Percentiles rank a stretch among this genome's conserved stretches.
These are phyloP conservation scores for Zygosaccharomyces gambellarensis DNA, from an alignment of 805 yeast species.

Conservation along the genomic window DNA sequence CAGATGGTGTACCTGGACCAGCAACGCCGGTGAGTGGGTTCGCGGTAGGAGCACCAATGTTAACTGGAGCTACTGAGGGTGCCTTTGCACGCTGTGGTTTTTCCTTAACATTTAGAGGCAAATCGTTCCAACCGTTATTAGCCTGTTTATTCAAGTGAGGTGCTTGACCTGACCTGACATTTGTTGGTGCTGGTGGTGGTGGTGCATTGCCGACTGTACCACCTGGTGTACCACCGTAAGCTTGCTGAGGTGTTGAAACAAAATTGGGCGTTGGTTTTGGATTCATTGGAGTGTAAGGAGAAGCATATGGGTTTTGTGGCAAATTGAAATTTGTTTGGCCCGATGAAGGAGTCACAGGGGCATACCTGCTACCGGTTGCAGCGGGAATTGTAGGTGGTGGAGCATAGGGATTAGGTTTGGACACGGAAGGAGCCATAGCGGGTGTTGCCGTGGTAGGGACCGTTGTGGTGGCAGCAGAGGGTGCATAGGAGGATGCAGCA, in stretches of 20 bases:
- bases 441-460: constrained; percentile 4
- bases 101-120: constrained; percentile 32
- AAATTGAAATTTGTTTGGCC: constrained; percentile 14
- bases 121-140: constrained; percentile 37
- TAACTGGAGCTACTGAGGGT: constrained; percentile 36
- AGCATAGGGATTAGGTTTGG: constrained; percentile 18
- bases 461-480: constrained; percentile 3
- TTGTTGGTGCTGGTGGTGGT: constrained; percentile 38
- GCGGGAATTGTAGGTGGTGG: constrained; percentile 26
- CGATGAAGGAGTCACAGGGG: constrained; percentile 7
- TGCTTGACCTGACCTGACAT: constrained; percentile 34
- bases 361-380: constrained; percentile 28
- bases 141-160: constrained; percentile 35
- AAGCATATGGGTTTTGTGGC: constrained; percentile 30
- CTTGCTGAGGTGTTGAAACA: constrained; percentile 18
- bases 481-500: background rate
- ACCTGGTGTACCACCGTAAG: constrained; percentile 45
- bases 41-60: constrained; percentile 13
- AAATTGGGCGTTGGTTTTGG: constrained; percentile 25
- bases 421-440: constrained; percentile 1
- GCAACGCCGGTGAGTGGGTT: constrained; percentile 12
- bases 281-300: constrained; percentile 28
- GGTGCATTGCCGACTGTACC: constrained; percentile 26
- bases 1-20: constrained; percentile 10
- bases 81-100: constrained; percentile 34